Percentiles rank a stretch among this genome's conserved stretches.
Conservation (phyloP, 2,329 filamentous ascomycete species). For the Ophiostoma novo-ulmi region DNA sequence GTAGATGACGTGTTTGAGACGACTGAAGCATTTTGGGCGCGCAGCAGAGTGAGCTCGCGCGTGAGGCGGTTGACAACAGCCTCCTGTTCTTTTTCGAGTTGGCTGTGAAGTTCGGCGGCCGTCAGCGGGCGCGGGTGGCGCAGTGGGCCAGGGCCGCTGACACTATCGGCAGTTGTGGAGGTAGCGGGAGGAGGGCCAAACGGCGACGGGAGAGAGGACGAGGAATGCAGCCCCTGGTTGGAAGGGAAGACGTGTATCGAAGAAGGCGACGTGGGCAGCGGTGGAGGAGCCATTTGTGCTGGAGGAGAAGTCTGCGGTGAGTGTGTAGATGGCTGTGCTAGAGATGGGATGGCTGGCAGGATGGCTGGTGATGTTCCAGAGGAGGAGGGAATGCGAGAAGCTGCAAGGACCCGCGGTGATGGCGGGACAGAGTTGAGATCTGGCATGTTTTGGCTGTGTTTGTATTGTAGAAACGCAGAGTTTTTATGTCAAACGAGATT, state of each 20-base stretch:
- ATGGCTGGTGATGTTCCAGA: conserved; percentile 19
- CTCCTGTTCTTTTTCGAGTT: conserved; percentile 93
- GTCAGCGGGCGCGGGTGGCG: conserved; percentile 85
- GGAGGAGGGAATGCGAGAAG: conserved; percentile 41
- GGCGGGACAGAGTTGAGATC: conserved; percentile 54
- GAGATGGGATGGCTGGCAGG: background rate
- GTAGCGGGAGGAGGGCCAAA: conserved; percentile 34
- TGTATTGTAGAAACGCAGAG: background rate
- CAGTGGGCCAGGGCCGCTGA: conserved; percentile 63
- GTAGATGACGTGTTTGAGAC: conserved; percentile 61
- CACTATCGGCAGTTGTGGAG: conserved; percentile 39
- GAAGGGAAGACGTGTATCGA: conserved; percentile 55
- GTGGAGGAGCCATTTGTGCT: conserved; percentile 40
- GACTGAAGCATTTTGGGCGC: conserved; percentile 63
- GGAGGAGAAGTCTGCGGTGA: background rate
- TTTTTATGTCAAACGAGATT: background rate
- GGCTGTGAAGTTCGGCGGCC: conserved; percentile 77
- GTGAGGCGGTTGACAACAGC: conserved; percentile 91
- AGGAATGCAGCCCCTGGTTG: conserved; percentile 44
- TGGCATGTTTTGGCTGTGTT: conserved; percentile 38
- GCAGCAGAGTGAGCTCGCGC: conserved; percentile 79
- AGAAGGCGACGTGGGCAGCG: conserved; percentile 39
- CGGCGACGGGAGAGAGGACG: conserved; percentile 39
- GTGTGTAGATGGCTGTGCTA: background rate
- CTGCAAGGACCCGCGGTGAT: conserved; percentile 43